Conservation (phyloP, 805 yeast species). For the Candida mattraensis region DNA sequence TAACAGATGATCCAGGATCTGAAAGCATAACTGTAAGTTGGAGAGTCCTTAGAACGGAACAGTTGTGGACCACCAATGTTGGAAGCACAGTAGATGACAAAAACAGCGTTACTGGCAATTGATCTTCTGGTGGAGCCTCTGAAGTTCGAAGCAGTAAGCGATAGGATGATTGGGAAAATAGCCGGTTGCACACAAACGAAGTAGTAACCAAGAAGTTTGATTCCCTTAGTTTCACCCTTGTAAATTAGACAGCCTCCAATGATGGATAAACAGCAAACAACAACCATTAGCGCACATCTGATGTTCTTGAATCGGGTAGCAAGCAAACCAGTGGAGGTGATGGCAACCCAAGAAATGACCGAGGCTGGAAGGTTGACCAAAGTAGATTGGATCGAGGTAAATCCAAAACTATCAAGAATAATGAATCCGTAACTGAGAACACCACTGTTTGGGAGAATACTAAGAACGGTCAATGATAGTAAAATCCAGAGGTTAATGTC, state of each 20-base stretch:
- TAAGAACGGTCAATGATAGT: conserved; percentile 42
- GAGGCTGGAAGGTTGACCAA: conserved; percentile 41
- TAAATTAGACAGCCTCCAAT: conserved; percentile 34
- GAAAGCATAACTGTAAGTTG: conserved; percentile 57
- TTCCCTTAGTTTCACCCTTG: conserved; percentile 23
- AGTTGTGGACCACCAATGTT: conserved; percentile 72
- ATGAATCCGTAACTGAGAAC: conserved; percentile 47
- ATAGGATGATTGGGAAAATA: conserved; percentile 27
- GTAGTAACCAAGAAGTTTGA: conserved; percentile 33
- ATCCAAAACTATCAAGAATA: conserved; percentile 36
- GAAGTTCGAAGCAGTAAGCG: conserved; percentile 38
- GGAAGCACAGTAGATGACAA: conserved; percentile 64
- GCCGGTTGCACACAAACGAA: conserved; percentile 29
- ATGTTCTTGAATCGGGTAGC: conserved; percentile 31
- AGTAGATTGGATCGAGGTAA: conserved; percentile 31
- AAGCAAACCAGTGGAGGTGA: conserved; percentile 27
- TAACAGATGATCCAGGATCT: conserved; percentile 53
- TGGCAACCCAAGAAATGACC: conserved; percentile 34
- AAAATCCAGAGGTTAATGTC: conserved; percentile 53
- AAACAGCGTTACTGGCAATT: conserved; percentile 50
- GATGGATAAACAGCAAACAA: conserved; percentile 22
- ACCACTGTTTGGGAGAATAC: conserved; percentile 46
- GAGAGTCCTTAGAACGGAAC: conserved; percentile 55
- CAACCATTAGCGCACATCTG: conserved; percentile 33
- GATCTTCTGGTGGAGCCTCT: conserved; percentile 69